Percentiles rank a stretch among this genome's conserved stretches.
Conservation (phyloP, 2,329 filamentous ascomycete species). For the Pseudogymnoascus sp. region DNA sequence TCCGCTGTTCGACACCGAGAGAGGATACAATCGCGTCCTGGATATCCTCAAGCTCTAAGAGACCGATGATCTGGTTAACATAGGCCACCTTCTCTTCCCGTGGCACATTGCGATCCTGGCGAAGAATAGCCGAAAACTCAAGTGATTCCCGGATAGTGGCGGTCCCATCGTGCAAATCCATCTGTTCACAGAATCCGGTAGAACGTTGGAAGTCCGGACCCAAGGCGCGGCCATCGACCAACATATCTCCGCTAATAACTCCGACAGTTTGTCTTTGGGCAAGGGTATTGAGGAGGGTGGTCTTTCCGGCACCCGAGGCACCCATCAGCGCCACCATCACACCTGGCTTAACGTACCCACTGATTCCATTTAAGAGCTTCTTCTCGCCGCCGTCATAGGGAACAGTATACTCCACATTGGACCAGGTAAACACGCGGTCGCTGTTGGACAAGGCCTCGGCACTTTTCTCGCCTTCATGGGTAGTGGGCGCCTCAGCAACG, state of each 20-base stretch:
- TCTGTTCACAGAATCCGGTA: slow-evolving; percentile 76
- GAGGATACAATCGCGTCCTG: slow-evolving; percentile 57
- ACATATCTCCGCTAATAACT: slow-evolving; percentile 77
- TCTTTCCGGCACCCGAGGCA: slow-evolving; percentile 69
- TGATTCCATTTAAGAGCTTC: slow-evolving; percentile 66
- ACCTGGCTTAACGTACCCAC: slow-evolving; percentile 71
- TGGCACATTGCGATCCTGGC: slow-evolving; percentile 67
- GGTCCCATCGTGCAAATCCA: slow-evolving; percentile 79
- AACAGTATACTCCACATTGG: slow-evolving; percentile 60
- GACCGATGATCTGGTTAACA: slow-evolving; percentile 65
- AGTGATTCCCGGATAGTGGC: slow-evolving; percentile 82
- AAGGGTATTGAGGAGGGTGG: slow-evolving; percentile 75
- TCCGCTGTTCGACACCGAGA: slow-evolving; percentile 53
- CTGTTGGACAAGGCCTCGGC: slow-evolving; percentile 43
- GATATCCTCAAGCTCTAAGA: slow-evolving; percentile 60
- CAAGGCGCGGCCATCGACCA: slow-evolving; percentile 55
- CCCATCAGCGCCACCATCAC: slow-evolving; percentile 59
- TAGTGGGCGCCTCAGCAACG: slow-evolving; percentile 12
- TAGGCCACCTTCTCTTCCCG: slow-evolving; percentile 71
- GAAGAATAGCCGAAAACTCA: slow-evolving; percentile 78
- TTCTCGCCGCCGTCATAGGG: slow-evolving; percentile 53
- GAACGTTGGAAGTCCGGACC: slow-evolving; percentile 74
- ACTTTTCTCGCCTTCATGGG: slow-evolving; percentile 8
- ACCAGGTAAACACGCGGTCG: slow-evolving; percentile 66
- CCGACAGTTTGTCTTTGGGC: slow-evolving; percentile 83